Conservation (phyloP, 495 filamentous ascomycete species). For the Penicillium flavigenum region DNA sequence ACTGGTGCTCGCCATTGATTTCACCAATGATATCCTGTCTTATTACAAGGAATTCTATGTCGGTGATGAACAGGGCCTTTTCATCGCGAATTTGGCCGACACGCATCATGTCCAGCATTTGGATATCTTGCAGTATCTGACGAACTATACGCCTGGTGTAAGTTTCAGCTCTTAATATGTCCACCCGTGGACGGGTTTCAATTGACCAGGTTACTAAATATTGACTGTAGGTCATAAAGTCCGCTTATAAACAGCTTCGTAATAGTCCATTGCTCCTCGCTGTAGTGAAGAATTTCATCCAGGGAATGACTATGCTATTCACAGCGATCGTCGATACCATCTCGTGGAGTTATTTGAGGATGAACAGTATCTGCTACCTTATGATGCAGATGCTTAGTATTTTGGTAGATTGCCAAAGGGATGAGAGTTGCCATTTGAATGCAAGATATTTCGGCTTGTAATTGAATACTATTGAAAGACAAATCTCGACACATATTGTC, state of each 20-base stretch:
- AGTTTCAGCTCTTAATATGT: background rate
- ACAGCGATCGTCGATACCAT: background rate
- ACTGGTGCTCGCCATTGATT: background rate
- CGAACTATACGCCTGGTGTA: background rate
- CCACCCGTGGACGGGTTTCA: background rate
- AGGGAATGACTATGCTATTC: background rate
- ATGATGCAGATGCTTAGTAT: background rate
- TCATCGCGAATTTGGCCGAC: background rate
- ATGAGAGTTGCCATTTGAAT: no score
- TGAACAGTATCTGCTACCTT: background rate
- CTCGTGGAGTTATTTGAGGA: slow-evolving; percentile 50
- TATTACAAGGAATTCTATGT: background rate
- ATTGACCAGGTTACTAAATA: background rate
- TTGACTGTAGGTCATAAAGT: background rate
- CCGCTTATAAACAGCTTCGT: background rate
- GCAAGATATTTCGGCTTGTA: no score
- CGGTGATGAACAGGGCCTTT: background rate
- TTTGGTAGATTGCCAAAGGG: background rate
- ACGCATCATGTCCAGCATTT: background rate
- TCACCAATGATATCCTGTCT: background rate
- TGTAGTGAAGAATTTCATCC: slow-evolving; percentile 51
- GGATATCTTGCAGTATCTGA: background rate
- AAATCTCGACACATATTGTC: no score
- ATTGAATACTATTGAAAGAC: no score
- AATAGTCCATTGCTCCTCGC: slow-evolving; percentile 60